Base-by-base conservation (phyloP, 164 flowering plant genomes). In the Sedum album region DNA sequence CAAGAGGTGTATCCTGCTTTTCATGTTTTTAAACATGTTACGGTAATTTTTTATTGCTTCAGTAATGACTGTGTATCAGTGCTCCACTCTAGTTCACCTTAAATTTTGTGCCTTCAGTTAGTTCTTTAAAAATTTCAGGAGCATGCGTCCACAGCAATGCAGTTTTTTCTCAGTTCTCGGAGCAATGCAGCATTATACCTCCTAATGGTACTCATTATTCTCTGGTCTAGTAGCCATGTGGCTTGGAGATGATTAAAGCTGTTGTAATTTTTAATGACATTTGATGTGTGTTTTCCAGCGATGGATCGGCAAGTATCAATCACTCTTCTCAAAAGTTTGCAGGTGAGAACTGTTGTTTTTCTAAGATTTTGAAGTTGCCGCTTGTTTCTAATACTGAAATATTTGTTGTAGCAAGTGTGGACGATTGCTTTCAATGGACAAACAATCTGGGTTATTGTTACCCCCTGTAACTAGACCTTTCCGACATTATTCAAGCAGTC, bases 221-320 rank as follows among this genome's bases (percentile, higher is more conserved):
- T 20, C 18, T 67, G 46, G 46, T 11, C 46, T 41, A 41, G 11
- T 66, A 65, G 60, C 63, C 70, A 60, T 23, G 48, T 31, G 35
- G 20, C 49, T 44, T 20, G 41, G 7, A 26, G 26, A 60, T 15
- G 31, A 15, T 53, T 23, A n/a, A 9, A 13, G n/a, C 26, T 48
- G 18, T 21, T 67, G 6, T 36, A 3, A 10, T 28, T 20, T 38
- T 14, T 0, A 17, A n/a, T 51, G 35, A 36, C 13, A 18, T n/a
- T 17, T 38, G 25, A 0, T 26, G 35, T 15, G 8, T 9, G 18
- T 69, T 74, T 67, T 80, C 77, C 60, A 91, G 99, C 85, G 74
- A 42, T 95, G 97, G 99, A 81, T 89, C 65, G 82, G 87, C 85
- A 81, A 84, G 81, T 92, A 90, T 66, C 85, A 84, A 70, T 84